These are phyloP conservation scores for Theobroma cacao DNA, from an alignment of 345 rosid species.

Conservation along the genomic window DNA sequence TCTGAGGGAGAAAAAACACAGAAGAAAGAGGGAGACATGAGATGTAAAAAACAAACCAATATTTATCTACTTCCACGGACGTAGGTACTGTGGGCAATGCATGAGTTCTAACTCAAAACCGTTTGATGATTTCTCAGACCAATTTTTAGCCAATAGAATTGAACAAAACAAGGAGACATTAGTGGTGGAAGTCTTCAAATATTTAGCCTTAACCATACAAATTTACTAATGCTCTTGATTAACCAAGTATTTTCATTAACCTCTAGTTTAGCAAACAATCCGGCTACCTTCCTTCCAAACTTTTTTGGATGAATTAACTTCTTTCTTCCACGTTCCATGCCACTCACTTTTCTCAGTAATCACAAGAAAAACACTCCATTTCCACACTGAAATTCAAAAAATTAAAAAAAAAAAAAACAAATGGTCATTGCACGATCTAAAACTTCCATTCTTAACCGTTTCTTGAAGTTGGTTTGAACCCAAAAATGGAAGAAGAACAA, in stretches of 20 bases:
- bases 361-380: background rate
- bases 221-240: background rate
- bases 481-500: constrained; percentile 19
- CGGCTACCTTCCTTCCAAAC: constrained; percentile 6
- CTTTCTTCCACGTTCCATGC: background rate
- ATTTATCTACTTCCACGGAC: too few species aligned
- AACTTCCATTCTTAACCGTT: background rate
- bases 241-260: constrained; percentile 8
- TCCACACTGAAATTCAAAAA: background rate
- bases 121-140: background rate
- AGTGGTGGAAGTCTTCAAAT: constrained; percentile 28
- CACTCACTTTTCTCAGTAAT: background rate
- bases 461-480: background rate
- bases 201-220: constrained; percentile 18
- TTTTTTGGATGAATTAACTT: background rate
- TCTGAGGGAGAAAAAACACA: too few species aligned
- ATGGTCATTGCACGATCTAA: background rate
- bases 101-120: background rate
- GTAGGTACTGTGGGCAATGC: too few species aligned
- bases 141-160: background rate
- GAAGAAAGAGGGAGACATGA: too few species aligned
- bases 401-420: background rate
- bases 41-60: too few species aligned
- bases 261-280: constrained; percentile 29
- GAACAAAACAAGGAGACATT: constrained; percentile 26